These are phyloP conservation scores for Polyporus arcularius DNA, from an alignment of 768 basidiomycete genomes.

Conservation along the genomic window DNA sequence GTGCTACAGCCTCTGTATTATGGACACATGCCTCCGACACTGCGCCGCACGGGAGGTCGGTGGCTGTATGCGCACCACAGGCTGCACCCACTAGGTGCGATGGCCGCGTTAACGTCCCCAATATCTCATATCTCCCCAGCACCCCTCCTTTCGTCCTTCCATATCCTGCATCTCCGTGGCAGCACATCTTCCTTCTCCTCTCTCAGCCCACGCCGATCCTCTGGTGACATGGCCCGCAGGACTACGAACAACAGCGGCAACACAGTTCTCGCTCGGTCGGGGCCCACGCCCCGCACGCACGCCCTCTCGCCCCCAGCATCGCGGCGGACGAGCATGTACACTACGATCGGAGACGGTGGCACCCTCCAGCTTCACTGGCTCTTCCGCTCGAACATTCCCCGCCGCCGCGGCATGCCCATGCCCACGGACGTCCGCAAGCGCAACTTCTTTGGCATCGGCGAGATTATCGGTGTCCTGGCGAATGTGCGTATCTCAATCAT, in stretches of 20 bases:
- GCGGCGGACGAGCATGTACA: constrained; percentile 31
- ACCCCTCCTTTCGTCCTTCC: constrained; percentile 9
- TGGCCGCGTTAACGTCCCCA: constrained; percentile 10
- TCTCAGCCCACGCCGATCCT: constrained; percentile 9
- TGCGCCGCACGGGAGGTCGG: constrained; percentile 4
- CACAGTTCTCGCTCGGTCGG: constrained; percentile 16
- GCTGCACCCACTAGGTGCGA: constrained; percentile 12
- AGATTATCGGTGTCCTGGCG: constrained; percentile 71
- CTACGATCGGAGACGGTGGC: constrained; percentile 20
- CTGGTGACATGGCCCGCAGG: constrained; percentile 21
- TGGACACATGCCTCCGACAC: constrained; percentile 13
- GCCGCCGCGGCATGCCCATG: constrained; percentile 60
- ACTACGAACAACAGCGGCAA: constrained; percentile 17
- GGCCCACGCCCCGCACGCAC: constrained; percentile 21
- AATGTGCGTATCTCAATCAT: constrained; percentile 52
- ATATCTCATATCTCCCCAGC: constrained; percentile 17
- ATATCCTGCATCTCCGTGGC: constrained; percentile 12
- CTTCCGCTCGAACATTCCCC: constrained; percentile 71
- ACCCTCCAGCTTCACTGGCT: constrained; percentile 60
- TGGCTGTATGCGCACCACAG: constrained; percentile 3
- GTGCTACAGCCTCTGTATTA: background rate
- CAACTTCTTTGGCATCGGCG: constrained; percentile 79
- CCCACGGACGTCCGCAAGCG: constrained; percentile 64
- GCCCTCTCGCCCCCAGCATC: constrained; percentile 30
- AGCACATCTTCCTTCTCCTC: constrained; percentile 9